These are phyloP conservation scores for Chrysosporium queenslandicum DNA, from an alignment of 2,329 filamentous ascomycete genomes.

Conservation along the genomic window DNA sequence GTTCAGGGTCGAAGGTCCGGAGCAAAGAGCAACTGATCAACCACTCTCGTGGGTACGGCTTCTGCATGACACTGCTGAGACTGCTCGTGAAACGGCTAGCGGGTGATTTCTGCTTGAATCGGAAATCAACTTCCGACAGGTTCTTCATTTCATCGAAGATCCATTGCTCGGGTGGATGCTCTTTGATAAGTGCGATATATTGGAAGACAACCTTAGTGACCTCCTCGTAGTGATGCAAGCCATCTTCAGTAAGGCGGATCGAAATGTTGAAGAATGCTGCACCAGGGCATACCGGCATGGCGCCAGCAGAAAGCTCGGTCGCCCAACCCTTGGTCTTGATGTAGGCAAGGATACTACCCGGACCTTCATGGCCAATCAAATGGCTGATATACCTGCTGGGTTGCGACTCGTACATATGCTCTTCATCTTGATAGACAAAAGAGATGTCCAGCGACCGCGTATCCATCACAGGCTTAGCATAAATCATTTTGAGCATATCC, in stretches of 20 bases:
- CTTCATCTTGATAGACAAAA: conserved; percentile 80
- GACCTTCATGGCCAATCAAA: conserved; percentile 83
- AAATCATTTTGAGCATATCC: conserved; percentile 61
- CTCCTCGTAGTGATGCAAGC: conserved; percentile 69
- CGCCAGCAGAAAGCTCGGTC: conserved; percentile 69
- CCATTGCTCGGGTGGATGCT: conserved; percentile 76
- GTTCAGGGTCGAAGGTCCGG: conserved; percentile 66
- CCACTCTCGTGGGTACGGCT: conserved; percentile 74
- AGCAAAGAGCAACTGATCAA: conserved; percentile 73
- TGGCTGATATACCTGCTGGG: conserved; percentile 81
- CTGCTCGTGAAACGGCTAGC: conserved; percentile 82
- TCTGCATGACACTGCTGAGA: conserved; percentile 82
- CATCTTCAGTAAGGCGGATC: conserved; percentile 73
- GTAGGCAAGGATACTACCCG: conserved; percentile 82
- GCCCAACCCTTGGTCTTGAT: conserved; percentile 87
- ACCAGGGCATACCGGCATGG: conserved; percentile 66
- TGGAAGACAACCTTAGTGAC: conserved; percentile 78
- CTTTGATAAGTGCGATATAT: conserved; percentile 77
- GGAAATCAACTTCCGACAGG: conserved; percentile 87
- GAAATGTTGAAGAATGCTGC: conserved; percentile 70
- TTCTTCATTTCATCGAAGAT: conserved; percentile 87
- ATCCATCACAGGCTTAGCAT: conserved; percentile 88
- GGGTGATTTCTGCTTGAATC: conserved; percentile 84
- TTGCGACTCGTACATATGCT: conserved; percentile 65
- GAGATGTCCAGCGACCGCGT: conserved; percentile 66